Conservation (phyloP, 495 filamentous ascomycete species). For the Cryomyces antarcticus region DNA sequence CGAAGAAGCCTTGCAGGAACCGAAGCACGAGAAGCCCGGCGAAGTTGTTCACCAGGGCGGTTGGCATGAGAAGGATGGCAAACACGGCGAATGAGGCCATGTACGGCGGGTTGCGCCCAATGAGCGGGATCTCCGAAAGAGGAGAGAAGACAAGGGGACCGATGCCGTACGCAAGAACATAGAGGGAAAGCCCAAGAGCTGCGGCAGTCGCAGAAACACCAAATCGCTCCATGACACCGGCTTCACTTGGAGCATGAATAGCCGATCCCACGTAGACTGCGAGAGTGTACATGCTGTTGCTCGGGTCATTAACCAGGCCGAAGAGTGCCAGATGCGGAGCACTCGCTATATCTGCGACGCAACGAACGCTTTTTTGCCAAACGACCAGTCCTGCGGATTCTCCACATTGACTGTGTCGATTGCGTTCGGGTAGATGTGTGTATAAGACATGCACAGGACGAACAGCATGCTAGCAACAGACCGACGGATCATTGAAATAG, state of each 20-base stretch:
- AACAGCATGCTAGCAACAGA: too few relatives aligned
- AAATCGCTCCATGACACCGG: constrained; percentile 22
- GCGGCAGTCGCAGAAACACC: constrained; percentile 20
- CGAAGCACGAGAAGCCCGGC: constrained; percentile 28
- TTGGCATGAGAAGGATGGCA: constrained; percentile 27
- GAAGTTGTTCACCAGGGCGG: constrained; percentile 27
- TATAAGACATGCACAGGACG: too few relatives aligned
- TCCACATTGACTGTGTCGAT: constrained; percentile 2
- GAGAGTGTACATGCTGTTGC: constrained; percentile 21
- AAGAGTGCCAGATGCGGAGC: not conserved
- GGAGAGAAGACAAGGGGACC: constrained; percentile 28
- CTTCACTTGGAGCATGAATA: constrained; percentile 25
- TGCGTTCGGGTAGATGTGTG: too few relatives aligned
- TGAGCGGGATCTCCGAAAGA: constrained; percentile 23
- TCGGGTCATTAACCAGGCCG: constrained; percentile 5
- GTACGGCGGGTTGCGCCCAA: constrained; percentile 27
- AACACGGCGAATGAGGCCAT: constrained; percentile 26
- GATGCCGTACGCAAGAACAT: constrained; percentile 30
- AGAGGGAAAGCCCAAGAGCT: constrained; percentile 30
- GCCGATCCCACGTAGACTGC: constrained; percentile 28
- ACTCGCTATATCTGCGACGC: constrained; percentile 8
- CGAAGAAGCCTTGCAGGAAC: constrained; percentile 36
- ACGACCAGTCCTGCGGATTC: constrained; percentile 21
- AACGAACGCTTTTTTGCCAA: constrained; percentile 14
- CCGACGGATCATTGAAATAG: too few relatives aligned